Conservation (phyloP, 2,329 filamentous ascomycete species). For the Plectosphaerella cucumerina region DNA sequence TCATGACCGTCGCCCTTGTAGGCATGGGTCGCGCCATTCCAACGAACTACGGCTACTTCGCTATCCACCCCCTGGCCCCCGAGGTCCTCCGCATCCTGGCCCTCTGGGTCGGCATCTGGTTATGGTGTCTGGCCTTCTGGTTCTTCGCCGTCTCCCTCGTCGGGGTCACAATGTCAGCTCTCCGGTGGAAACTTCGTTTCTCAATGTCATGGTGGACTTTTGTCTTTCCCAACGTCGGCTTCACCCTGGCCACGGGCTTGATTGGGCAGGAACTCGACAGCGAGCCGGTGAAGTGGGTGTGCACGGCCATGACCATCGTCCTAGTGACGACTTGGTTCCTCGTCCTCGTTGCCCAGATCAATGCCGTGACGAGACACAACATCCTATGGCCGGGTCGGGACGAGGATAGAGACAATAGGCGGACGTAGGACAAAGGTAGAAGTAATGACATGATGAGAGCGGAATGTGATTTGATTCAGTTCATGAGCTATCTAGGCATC, state of each 20-base stretch:
- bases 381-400: conserved; percentile 36
- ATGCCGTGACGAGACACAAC: conserved; percentile 38
- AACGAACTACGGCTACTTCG: conserved; percentile 2
- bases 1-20: conserved; percentile 33
- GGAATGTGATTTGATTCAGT: no score
- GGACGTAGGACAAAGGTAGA: no score
- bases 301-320: conserved; percentile 44
- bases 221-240: conserved; percentile 55
- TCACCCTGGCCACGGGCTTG: conserved; percentile 49
- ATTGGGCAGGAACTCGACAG: conserved; percentile 43
- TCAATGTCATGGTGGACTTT: conserved; percentile 25
- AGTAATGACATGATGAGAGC: no score
- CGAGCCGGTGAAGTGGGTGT: conserved; percentile 39
- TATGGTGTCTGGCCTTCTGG: conserved; percentile 34
- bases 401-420: conserved; percentile 12
- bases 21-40: conserved; percentile 8
- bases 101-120: conserved; percentile 16
- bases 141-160: conserved; percentile 42
- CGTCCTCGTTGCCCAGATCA: conserved; percentile 35
- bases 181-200: not conserved
- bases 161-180: not conserved
- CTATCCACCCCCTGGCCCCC: conserved; percentile 5
- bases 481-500: no score
- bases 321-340: conserved; percentile 46
- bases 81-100: conserved; percentile 7